Conservation (phyloP, 1,139 yeast species). For the Debaryomyces sp. region DNA sequence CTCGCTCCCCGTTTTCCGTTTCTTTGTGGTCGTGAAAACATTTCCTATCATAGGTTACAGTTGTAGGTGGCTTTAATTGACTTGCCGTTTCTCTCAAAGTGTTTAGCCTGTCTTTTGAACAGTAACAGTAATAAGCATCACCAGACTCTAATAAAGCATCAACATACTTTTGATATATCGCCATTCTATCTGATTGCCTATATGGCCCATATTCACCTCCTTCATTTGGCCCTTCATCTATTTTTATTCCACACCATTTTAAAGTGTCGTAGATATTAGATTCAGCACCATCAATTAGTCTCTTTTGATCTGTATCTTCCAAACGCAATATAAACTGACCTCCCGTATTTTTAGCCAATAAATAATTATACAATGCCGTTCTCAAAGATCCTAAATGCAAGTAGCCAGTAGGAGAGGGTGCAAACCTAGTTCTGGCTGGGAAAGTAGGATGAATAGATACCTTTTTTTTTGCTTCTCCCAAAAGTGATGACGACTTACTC, state of each 20-base stretch:
- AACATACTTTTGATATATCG: constrained; percentile 63
- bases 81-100: constrained; percentile 72
- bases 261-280: constrained; percentile 73
- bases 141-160: constrained; percentile 61
- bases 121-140: constrained; percentile 82
- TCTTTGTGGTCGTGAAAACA: constrained; percentile 47
- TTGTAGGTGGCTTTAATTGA: constrained; percentile 79
- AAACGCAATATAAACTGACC: constrained; percentile 82
- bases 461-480: background rate
- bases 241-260: constrained; percentile 71
- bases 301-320: constrained; percentile 88
- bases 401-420: constrained; percentile 97
- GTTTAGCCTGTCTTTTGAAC: constrained; percentile 76
- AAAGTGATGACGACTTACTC: background rate
- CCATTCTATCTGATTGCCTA: constrained; percentile 77
- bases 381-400: constrained; percentile 90
- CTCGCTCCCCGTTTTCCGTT: constrained; percentile 37
- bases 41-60: constrained; percentile 87
- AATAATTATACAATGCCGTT: constrained; percentile 88
- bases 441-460: constrained; percentile 42
- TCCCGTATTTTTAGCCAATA: constrained; percentile 75
- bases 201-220: constrained; percentile 78
- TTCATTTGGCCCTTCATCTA: constrained; percentile 82
- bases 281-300: constrained; percentile 84
- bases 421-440: constrained; percentile 90